Evolutionary conservation across 257 asterid species (phyloP).

Genomic region (Ehretia macrophylla): DNA sequence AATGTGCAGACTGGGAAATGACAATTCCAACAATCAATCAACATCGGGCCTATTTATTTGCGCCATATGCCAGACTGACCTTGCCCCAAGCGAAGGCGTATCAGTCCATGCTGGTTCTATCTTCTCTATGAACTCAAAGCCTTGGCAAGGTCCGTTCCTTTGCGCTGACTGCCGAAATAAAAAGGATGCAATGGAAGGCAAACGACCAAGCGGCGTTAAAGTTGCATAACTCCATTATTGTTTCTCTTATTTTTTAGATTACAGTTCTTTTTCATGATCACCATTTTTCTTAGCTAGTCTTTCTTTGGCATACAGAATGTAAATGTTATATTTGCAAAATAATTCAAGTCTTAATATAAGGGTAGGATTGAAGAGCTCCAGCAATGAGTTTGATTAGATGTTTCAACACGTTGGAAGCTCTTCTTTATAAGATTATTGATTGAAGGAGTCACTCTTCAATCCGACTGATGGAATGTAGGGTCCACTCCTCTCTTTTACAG

Average conservation of each 20-base stretch:
- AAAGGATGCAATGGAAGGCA: conserved; percentile 87
- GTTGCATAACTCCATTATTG: conserved; percentile 15
- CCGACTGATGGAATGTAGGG: too few relatives aligned
- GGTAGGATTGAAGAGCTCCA: not conserved
- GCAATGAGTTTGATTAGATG: not conserved
- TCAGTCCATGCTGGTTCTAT: conserved; percentile 82
- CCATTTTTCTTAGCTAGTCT: not conserved
- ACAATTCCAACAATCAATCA: conserved; percentile 34
- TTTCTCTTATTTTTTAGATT: conserved; percentile 6
- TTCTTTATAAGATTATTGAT: too few relatives aligned
- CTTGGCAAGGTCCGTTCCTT: conserved; percentile 91
- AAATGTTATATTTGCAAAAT: not conserved
- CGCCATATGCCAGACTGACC: conserved; percentile 60
- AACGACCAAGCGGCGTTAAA: conserved; percentile 43
- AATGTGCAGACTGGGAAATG: conserved; percentile 57
- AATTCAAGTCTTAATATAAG: too few relatives aligned
- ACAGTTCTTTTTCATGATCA: not conserved
- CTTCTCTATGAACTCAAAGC: conserved; percentile 65
- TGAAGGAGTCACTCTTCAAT: too few relatives aligned
- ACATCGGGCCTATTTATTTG: conserved; percentile 52
- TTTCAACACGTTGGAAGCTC: too few relatives aligned
- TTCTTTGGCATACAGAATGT: conserved; percentile 4
- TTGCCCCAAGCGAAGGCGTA: conserved; percentile 62
- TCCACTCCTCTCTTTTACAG: too few relatives aligned
- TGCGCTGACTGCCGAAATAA: conserved; percentile 66